A percentile compares a stretch with the other conserved stretches of the same genome.
Evolutionary conservation across 1,139 yeast species (phyloP).

Genomic region (Pneumocystis sp.): DNA sequence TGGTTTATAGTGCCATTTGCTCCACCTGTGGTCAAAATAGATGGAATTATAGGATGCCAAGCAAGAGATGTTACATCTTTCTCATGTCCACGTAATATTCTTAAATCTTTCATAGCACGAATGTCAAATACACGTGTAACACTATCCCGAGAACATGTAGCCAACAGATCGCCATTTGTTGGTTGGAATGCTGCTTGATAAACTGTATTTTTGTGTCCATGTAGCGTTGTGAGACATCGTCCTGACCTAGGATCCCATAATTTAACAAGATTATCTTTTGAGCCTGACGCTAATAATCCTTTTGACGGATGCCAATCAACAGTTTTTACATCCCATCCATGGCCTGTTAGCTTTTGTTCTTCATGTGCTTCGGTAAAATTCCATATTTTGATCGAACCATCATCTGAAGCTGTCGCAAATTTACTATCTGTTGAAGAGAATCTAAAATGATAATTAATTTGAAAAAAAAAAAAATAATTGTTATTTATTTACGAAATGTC

Average conservation of each 20-base stretch:
- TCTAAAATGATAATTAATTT: not conserved
- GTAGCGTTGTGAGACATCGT: conserved; percentile 59
- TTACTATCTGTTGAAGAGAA: conserved; percentile 79
- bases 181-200: conserved; percentile 66
- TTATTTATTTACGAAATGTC: conserved; percentile 44
- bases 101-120: conserved; percentile 64
- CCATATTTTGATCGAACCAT: conserved; percentile 80
- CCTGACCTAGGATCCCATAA: conserved; percentile 92
- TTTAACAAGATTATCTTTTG: conserved; percentile 84
- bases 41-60: conserved; percentile 86
- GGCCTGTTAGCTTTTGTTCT: conserved; percentile 71
- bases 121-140: conserved; percentile 79
- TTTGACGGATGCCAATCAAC: conserved; percentile 92
- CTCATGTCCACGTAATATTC: conserved; percentile 62
- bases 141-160: conserved; percentile 77
- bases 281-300: conserved; percentile 52
- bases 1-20: conserved; percentile 79
- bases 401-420: conserved; percentile 64
- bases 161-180: conserved; percentile 54
- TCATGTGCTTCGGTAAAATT: conserved; percentile 80
- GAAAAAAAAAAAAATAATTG: not conserved
- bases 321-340: conserved; percentile 96
- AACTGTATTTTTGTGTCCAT: conserved; percentile 89
- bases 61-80: conserved; percentile 72
- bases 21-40: conserved; percentile 70